phyloP scores from a whole-genome alignment of 2,329 filamentous ascomycete genomes.

The Neonectria faginata region DNA sequence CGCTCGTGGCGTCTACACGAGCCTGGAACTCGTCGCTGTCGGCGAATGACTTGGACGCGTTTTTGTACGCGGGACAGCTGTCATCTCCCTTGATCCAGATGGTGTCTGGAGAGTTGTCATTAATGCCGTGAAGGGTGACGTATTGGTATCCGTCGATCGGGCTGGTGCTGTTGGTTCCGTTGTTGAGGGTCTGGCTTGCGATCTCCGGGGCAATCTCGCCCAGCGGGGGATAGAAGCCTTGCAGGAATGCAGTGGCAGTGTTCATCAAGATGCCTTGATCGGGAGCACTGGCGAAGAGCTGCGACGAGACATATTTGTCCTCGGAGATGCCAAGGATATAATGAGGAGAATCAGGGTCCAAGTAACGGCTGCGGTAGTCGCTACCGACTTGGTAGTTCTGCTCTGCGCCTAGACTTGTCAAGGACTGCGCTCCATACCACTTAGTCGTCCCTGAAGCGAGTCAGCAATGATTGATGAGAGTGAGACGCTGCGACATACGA shows the following conservation, averaged over 20 bases:
- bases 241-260: constrained; percentile 52
- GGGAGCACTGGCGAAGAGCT: constrained; percentile 50
- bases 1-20: constrained; percentile 43
- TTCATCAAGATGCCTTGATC: constrained; percentile 50
- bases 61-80: constrained; percentile 46
- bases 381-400: constrained; percentile 48
- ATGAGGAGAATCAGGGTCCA: constrained; percentile 42
- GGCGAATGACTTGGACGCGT: constrained; percentile 44
- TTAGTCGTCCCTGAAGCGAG: constrained; percentile 48
- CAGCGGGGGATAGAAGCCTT: constrained; percentile 52
- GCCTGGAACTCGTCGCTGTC: constrained; percentile 45
- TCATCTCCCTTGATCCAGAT: constrained; percentile 55
- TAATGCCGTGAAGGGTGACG: constrained; percentile 47
- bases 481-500: no score
- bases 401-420: constrained; percentile 51
- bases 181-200: constrained; percentile 47
- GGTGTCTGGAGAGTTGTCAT: constrained; percentile 49
- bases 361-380: constrained; percentile 41
- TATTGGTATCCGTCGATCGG: constrained; percentile 52
- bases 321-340: constrained; percentile 50
- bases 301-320: constrained; percentile 48
- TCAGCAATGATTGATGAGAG: no score
- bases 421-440: constrained; percentile 48
- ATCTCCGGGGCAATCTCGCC: constrained; percentile 43
- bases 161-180: constrained; percentile 45